Percentiles rank a stretch among this genome's conserved stretches.
These are phyloP conservation scores for Auricularia sp. DNA, from an alignment of 768 basidiomycete species.

Conservation along the genomic window DNA sequence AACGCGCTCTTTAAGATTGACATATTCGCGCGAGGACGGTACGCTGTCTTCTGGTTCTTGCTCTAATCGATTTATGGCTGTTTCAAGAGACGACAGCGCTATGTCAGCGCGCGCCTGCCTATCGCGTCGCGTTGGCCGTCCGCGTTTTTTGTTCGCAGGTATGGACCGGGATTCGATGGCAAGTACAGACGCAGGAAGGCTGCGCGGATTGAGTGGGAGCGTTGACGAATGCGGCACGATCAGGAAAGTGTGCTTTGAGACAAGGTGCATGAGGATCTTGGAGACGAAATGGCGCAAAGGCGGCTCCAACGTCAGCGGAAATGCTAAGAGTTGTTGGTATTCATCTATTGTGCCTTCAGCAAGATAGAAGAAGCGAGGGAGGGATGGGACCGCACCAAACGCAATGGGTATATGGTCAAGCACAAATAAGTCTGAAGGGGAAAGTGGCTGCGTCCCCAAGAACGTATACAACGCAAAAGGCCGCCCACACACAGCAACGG, in stretches of 20 bases:
- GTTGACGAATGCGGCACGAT: slow-evolving; percentile 45
- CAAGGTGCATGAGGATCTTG: slow-evolving; percentile 39
- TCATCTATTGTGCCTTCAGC: slow-evolving; percentile 35
- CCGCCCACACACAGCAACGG: slow-evolving; percentile 49
- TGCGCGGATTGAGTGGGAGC: slow-evolving; percentile 47
- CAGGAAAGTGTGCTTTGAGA: slow-evolving; percentile 41
- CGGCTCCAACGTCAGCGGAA: slow-evolving; percentile 38
- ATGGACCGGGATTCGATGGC: slow-evolving; percentile 6
- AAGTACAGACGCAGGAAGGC: slow-evolving; percentile 34
- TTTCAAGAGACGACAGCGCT: slow-evolving; percentile 38
- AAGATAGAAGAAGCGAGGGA: too few relatives aligned
- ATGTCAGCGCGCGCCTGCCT: slow-evolving; percentile 43
- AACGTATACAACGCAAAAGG: slow-evolving; percentile 61
- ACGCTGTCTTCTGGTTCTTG: neutral
- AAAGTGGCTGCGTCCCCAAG: slow-evolving; percentile 53
- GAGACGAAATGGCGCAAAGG: slow-evolving; percentile 40
- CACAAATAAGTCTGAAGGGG: slow-evolving; percentile 39
- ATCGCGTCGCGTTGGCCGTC: slow-evolving; percentile 54
- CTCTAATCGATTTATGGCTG: slow-evolving; percentile 1
- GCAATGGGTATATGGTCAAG: slow-evolving; percentile 52
- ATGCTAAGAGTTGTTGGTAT: slow-evolving; percentile 34
- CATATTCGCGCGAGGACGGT: neutral
- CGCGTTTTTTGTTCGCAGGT: slow-evolving; percentile 38
- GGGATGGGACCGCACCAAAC: slow-evolving; percentile 31
- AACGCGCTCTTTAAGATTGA: neutral